These are phyloP conservation scores for Volvox africanus DNA, from an alignment of 139 green algal species.

Conservation along the genomic window DNA sequence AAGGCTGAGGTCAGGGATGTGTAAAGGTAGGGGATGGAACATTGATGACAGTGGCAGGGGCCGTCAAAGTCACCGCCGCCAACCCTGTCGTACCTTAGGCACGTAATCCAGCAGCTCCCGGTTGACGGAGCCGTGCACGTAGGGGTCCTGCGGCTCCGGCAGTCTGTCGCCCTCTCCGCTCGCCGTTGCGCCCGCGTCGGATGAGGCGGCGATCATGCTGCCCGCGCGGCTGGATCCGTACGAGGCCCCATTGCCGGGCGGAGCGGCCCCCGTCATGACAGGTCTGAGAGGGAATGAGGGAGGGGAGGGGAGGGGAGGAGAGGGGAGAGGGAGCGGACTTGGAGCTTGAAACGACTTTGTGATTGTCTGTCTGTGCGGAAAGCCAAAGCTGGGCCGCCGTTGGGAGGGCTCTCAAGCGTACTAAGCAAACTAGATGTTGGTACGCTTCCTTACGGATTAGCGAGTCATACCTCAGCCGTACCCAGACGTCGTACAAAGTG, in stretches of 20 bases:
- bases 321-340: too few species aligned
- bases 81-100: not conserved
- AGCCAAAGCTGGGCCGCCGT: not conserved
- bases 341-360: too few species aligned
- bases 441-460: too few species aligned
- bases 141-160: not conserved
- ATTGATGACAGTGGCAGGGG: too few species aligned
- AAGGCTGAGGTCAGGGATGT: too few species aligned
- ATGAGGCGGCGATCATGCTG: not conserved
- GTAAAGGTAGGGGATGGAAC: too few species aligned
- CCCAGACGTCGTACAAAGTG: not conserved
- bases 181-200: not conserved
- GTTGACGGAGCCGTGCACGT: not conserved
- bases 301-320: too few species aligned
- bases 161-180: not conserved
- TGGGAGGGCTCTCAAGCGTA: not conserved
- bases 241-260: not conserved
- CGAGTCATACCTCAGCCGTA: not conserved
- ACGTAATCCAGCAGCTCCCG: not conserved
- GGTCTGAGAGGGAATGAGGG: not conserved
- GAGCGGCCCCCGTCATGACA: conserved; percentile 5
- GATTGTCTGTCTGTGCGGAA: too few species aligned
- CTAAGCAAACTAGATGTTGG: not conserved
- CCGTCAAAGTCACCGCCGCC: not conserved
- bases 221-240: not conserved